A percentile compares a stretch with the other conserved stretches of the same genome.
These are phyloP conservation scores for Pseudogymnoascus sp. DNA, from an alignment of 2,329 filamentous ascomycete species.

Conservation along the genomic window DNA sequence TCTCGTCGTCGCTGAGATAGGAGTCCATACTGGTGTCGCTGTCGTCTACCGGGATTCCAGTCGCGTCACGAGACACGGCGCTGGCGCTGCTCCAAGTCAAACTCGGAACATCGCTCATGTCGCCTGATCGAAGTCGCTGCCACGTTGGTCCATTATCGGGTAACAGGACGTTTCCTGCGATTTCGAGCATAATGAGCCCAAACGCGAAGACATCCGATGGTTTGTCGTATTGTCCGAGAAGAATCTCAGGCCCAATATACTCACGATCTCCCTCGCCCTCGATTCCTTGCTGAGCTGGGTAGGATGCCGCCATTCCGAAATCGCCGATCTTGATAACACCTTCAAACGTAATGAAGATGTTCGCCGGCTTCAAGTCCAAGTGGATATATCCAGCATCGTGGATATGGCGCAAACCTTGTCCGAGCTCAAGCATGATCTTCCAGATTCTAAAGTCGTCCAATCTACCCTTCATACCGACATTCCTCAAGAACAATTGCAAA, in stretches of 20 bases:
- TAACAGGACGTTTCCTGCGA: constrained; percentile 85
- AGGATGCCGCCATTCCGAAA: constrained; percentile 72
- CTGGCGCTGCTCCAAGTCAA: constrained; percentile 73
- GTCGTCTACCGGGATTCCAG: constrained; percentile 54
- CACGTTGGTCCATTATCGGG: constrained; percentile 89
- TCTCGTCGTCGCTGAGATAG: constrained; percentile 34
- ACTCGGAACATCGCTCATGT: constrained; percentile 81
- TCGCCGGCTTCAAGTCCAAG: constrained; percentile 77
- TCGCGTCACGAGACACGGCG: constrained; percentile 64
- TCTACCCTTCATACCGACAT: constrained; percentile 73
- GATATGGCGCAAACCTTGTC: constrained; percentile 79
- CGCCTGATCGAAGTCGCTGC: constrained; percentile 81
- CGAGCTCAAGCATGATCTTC: constrained; percentile 88
- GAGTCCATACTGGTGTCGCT: constrained; percentile 26
- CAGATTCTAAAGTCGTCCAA: constrained; percentile 97
- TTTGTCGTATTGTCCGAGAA: constrained; percentile 79
- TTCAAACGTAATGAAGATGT: constrained; percentile 74
- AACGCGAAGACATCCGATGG: constrained; percentile 91
- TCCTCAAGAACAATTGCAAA: constrained; percentile 75
- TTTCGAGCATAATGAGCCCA: constrained; percentile 89
- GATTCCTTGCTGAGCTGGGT: constrained; percentile 67
- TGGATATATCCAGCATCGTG: constrained; percentile 83
- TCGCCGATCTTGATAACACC: constrained; percentile 79
- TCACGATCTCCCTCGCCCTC: constrained; percentile 93
- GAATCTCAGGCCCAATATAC: constrained; percentile 90